Evolutionary conservation across 177 flowering plant genomes (phyloP), one percentile per base, ranked within the genome.

Genomic region (Vitis hybrid): DNA sequence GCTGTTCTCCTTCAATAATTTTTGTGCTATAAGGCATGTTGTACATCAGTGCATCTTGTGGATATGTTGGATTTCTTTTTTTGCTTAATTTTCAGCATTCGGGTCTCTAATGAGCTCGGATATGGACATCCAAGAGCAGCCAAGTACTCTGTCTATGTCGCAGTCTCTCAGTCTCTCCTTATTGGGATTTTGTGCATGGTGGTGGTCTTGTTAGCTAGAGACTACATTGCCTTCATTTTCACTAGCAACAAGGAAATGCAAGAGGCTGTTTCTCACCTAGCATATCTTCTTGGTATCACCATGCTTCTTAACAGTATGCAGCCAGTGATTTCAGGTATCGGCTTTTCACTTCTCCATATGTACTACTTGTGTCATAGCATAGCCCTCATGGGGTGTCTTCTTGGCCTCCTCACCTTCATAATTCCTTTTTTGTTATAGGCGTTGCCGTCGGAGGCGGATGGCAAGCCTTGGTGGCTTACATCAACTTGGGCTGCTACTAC

Each of bases 31-130:
- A 2, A 26, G 26, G 26, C 26, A 26, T 26, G 2, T 26, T 26
- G 26, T 26, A 26, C 26, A 26, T 26, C 26, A 26, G 26, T 26
- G 3, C 0, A 10, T 2, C n/a, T 10, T 22, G 29, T 13, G 14
- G 21, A 62, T 22, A 1, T 29, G 19, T 8, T 7, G 26, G 56
- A 15, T 64, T 26, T 18, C 16, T 9, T 22, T 12, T 69, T 0
- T 21, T 12, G 14, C 26, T 65, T 0, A 26, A 59, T 61, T 52
- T 50, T 6, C 77, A 87, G 90, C 53, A 86, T 87, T 64, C 80
- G 89, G 5, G 90, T 87, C 29, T 86, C 88, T 10, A 88, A 88
- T 51, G 91, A 88, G 77, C 89, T 88, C 8, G 91, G 91, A 45
- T 16, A 51, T 8, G 79, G 85, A 29, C 87, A 51, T 70, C 82